Base-by-base conservation (phyloP, 148 eudicot species). In the Fagopyrum homotropicum region DNA sequence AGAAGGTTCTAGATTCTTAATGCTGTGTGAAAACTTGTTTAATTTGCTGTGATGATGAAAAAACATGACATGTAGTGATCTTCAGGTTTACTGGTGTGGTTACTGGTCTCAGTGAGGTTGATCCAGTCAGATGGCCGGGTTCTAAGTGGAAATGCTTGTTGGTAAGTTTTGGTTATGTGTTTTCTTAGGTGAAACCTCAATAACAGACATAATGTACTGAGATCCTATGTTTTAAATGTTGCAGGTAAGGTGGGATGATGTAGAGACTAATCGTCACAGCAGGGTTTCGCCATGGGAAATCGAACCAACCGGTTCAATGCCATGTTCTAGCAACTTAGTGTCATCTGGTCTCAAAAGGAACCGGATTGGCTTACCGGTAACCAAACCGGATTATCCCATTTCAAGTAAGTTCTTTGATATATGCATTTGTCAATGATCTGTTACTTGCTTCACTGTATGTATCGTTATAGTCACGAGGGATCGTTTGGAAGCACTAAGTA, bases 241-340 rank as follows among this genome's bases (percentile, higher is more conserved):
- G 74, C 91, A 96, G 99, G 99, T 96, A 49, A 84, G 97, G 83
- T 96, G 99, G 99, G 99, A 95, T 78, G 94, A 91, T 80, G 77
- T 79, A 56, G 98, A 92, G 74, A 80, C 77, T 50, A 81, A 83
- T 47, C 87, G 89, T 71, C 96, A 84, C 72, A 88, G 91, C 75
- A 88, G 97, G 86, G 92, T 96, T 43, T 96, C 99, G 63, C 99
- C 99, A 29, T 96, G 99, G 99, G 99, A 92, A 77, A 88, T 96
- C 71, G 94, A 96, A 81, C 94, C 81, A 72, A 79, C 84, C 43
- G 88, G 97, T 81, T 83, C 97, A 3, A 80, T 85, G 76, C 86
- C 91, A 43, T 83, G 82, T 74, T 78, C 96, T 66, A 86, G 84
- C 78, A 85, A 80, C 75, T 40, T 89, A 10, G 70, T 85, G 79